Evolutionary conservation across 768 basidiomycete species (phyloP), one percentile per base, ranked within the genome.

Genomic region (Amanita muscaria): DNA sequence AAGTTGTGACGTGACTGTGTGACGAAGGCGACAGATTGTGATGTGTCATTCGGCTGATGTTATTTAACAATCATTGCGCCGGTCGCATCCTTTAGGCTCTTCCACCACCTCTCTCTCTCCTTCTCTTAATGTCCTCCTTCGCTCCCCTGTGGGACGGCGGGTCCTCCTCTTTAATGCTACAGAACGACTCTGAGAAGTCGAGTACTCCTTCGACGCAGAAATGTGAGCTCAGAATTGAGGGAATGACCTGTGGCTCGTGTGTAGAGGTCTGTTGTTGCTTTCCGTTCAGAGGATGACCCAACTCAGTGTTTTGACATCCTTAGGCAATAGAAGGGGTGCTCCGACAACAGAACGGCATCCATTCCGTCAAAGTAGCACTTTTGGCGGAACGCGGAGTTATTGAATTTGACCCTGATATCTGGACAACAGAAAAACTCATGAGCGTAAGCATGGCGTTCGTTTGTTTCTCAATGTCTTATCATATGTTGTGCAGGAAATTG

Each of bases 361-460:
- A 80, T 49, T 87, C 83, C 9, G 66, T 96, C 49, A 90, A 91
- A 58, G 92, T 99, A n/a, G 93, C 93, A 18, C 74, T 99, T n/a
- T 74, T 99, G 19, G 90, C 96, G 10, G 94, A 99, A 62, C 81
- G 94, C 11, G 94, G 83, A 3, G 74, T 89, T 36, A 68, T 99
- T 51, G 91, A 94, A 59, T 99, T 85, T 55, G 91, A 98, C 54
- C 79, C 88, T 1, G 56, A 66, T 0, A 57, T 66, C n/a, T 99
- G 96, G 96, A 76, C 72, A 25, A 64, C 77, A 7, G 86, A 81
- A 37, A 90, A 86, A 59, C 74, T 99, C 42, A 69, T 89, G 25
- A 74, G 67, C 41, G 88, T 89, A 52, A 47, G 82, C 67, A 15
- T 38, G 21, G 4, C 35, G 14, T 16, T 9, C 18, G 24, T 51